Percentiles rank a stretch among this genome's conserved stretches.
phyloP scores from a whole-genome alignment of 768 basidiomycete genomes.

The Auriscalpium microsporum region DNA sequence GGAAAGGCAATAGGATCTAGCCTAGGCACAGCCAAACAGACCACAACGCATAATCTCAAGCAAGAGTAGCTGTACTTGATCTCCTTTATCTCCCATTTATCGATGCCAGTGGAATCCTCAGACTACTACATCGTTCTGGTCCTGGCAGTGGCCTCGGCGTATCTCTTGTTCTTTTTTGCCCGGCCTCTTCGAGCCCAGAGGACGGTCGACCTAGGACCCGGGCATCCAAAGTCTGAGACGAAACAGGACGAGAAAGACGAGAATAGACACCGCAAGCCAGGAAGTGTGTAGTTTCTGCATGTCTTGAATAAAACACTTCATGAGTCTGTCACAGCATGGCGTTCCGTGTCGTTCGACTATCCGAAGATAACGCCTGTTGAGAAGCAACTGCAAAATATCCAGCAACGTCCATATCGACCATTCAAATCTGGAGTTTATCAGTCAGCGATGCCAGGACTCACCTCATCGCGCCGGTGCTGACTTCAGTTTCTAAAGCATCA shows the following conservation, averaged over 20 bases:
- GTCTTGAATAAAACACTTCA: neutral
- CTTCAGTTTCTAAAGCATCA: constrained; percentile 34
- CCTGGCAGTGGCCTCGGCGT: too few relatives aligned
- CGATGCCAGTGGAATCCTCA: too few relatives aligned
- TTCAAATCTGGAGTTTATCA: constrained; percentile 57
- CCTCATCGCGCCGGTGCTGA: neutral
- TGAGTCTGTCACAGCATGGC: constrained; percentile 36
- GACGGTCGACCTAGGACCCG: too few relatives aligned
- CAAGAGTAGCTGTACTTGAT: neutral
- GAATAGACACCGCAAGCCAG: constrained; percentile 18
- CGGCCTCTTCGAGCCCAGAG: too few relatives aligned
- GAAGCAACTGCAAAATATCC: constrained; percentile 33
- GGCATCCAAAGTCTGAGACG: too few relatives aligned
- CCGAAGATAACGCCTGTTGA: constrained; percentile 37
- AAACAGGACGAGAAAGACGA: neutral
- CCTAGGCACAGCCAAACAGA: neutral
- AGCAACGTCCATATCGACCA: constrained; percentile 57
- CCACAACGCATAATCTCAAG: neutral
- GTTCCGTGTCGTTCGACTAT: constrained; percentile 40
- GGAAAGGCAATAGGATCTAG: neutral
- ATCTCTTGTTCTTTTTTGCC: too few relatives aligned
- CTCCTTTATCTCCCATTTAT: neutral
- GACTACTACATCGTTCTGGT: too few relatives aligned
- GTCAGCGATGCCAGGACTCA: constrained; percentile 22
- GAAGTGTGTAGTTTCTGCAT: constrained; percentile 14